These are phyloP conservation scores for Mallotus japonicus DNA, from an alignment of 441 rosid species.

Conservation along the genomic window DNA sequence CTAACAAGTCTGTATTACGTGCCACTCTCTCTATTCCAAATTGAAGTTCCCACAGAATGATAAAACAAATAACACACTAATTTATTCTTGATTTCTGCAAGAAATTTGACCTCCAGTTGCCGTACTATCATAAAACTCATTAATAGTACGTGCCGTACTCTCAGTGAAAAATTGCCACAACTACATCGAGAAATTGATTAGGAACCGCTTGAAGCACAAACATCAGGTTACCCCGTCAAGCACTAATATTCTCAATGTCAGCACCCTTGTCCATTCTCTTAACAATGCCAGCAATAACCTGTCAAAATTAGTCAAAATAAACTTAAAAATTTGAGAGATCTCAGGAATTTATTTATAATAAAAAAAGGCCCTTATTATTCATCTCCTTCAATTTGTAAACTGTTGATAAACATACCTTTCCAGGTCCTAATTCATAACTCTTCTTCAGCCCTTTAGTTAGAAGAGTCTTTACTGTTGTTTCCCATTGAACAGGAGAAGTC, in stretches of 20 bases:
- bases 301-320: conserved; percentile 24
- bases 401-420: conserved; percentile 55
- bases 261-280: conserved; percentile 86
- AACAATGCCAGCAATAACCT: conserved; percentile 96
- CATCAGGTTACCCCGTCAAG: conserved; percentile 29
- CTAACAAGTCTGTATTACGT: background rate
- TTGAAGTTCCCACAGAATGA: background rate
- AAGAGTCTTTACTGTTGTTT: conserved; percentile 81
- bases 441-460: conserved; percentile 68
- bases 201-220: background rate
- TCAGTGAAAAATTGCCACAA: background rate
- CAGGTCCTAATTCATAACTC: conserved; percentile 97
- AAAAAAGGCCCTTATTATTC: background rate
- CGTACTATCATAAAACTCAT: background rate
- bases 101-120: background rate
- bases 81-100: background rate
- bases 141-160: background rate
- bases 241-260: conserved; percentile 68
- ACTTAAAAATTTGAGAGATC: background rate
- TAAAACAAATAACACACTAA: background rate
- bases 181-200: background rate
- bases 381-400: background rate
- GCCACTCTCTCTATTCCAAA: conserved; percentile 14
- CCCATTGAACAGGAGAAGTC: conserved; percentile 99
- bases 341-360: background rate